Conservation (phyloP, 2,329 filamentous ascomycete species). For the Neopestalotiopsis sp. region DNA sequence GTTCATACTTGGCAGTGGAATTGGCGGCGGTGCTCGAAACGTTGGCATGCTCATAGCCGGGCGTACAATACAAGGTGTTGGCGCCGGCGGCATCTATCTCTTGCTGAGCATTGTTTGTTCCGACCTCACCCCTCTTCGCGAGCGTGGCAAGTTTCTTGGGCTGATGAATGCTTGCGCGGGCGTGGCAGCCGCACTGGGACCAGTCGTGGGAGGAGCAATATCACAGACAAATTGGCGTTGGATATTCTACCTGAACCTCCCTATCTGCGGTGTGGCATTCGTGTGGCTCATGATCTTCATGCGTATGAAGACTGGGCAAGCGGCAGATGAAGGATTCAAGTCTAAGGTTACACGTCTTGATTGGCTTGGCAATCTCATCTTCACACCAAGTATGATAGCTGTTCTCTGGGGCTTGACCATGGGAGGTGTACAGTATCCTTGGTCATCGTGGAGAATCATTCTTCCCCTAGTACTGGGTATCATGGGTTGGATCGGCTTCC, state of each 20-base stretch:
- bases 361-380: slow-evolving; percentile 40
- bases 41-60: slow-evolving; percentile 47
- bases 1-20: neutral
- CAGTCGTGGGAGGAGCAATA: slow-evolving; percentile 31
- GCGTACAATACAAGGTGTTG: slow-evolving; percentile 48
- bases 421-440: slow-evolving; percentile 23
- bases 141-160: slow-evolving; percentile 46
- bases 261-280: slow-evolving; percentile 34
- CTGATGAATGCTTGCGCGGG: slow-evolving; percentile 34
- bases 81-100: slow-evolving; percentile 38
- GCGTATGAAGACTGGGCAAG: slow-evolving; percentile 8
- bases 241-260: slow-evolving; percentile 44
- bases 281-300: slow-evolving; percentile 37
- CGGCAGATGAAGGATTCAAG: neutral
- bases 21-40: neutral
- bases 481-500: neutral
- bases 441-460: slow-evolving; percentile 24
- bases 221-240: slow-evolving; percentile 41
- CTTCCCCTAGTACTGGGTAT: slow-evolving; percentile 23
- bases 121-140: slow-evolving; percentile 53
- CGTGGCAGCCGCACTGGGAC: slow-evolving; percentile 37
- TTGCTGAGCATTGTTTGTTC: slow-evolving; percentile 51
- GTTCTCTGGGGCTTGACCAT: slow-evolving; percentile 39
- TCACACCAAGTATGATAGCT: slow-evolving; percentile 38
- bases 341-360: slow-evolving; percentile 35